These are phyloP conservation scores for Aurantiochytrium sp. DNA, from an alignment of 108 stramenopile genomes.

Conservation along the genomic window DNA sequence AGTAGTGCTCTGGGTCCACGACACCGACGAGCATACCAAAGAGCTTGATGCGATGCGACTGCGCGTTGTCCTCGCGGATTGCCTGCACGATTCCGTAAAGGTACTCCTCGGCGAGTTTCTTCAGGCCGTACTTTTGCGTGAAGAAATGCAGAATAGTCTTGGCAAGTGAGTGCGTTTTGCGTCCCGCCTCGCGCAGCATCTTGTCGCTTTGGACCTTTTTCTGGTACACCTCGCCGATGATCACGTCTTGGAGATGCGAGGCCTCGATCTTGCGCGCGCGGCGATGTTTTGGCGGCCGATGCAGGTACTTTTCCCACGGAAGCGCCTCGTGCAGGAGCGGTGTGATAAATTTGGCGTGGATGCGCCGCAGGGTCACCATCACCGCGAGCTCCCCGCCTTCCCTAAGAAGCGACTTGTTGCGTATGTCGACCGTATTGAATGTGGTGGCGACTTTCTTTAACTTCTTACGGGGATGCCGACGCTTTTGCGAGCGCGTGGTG, in stretches of 20 bases:
- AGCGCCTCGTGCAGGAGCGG: background rate
- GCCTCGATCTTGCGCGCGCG: constrained; percentile 18
- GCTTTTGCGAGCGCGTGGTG: background rate
- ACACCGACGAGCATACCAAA: constrained; percentile 21
- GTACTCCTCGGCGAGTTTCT: background rate
- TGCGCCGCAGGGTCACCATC: background rate
- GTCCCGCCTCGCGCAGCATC: background rate
- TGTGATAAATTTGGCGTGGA: background rate
- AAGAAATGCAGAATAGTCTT: constrained; percentile 23
- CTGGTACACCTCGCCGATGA: background rate
- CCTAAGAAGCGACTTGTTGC: background rate
- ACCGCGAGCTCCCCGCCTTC: background rate
- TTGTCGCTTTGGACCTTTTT: background rate
- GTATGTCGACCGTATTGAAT: background rate
- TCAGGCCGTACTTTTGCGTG: constrained; percentile 6
- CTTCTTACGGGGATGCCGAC: background rate
- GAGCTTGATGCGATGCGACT: background rate
- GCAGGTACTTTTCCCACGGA: constrained; percentile 19
- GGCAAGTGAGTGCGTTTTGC: background rate
- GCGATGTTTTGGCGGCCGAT: background rate
- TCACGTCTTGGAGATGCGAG: background rate
- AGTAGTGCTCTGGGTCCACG: background rate
- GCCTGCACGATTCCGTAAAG: constrained; percentile 5
- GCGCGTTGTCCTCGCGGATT: background rate
- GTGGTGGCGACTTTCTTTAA: background rate